These are phyloP conservation scores for Osmozyma mogii DNA, from an alignment of 805 yeast species.

Conservation along the genomic window DNA sequence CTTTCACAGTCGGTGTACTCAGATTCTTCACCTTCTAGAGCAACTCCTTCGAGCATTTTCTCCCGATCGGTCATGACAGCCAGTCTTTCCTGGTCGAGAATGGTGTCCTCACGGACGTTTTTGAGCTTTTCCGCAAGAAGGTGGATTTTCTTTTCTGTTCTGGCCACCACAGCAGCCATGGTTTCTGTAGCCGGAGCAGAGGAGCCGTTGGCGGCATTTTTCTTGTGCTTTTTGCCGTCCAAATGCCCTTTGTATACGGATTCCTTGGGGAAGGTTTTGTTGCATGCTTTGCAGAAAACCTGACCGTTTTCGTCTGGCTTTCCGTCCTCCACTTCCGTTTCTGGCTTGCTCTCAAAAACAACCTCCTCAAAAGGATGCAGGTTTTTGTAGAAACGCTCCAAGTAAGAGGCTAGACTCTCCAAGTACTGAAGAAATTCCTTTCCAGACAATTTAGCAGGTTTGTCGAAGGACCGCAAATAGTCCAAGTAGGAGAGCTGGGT, in stretches of 20 bases:
- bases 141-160: conserved; percentile 30
- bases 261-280: conserved; percentile 51
- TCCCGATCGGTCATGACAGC: conserved; percentile 67
- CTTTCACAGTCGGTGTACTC: conserved; percentile 28
- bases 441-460: conserved; percentile 15
- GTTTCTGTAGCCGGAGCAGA: background rate
- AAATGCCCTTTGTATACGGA: conserved; percentile 67
- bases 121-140: conserved; percentile 30
- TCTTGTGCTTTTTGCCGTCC: conserved; percentile 66
- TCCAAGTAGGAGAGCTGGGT: conserved; percentile 36
- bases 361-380: conserved; percentile 16
- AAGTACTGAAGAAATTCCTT: conserved; percentile 39
- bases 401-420: conserved; percentile 38
- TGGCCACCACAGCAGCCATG: background rate
- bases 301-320: conserved; percentile 10
- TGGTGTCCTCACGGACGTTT: conserved; percentile 41
- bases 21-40: conserved; percentile 32
- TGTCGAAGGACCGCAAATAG: conserved; percentile 41
- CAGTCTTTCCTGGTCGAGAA: conserved; percentile 54
- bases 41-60: conserved; percentile 40
- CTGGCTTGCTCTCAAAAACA: background rate
- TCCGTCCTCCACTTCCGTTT: conserved; percentile 7
- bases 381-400: conserved; percentile 39
- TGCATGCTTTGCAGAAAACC: conserved; percentile 58
- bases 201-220: conserved; percentile 24